Base-by-base conservation (phyloP, 2,329 filamentous ascomycete species). In the Orbilia quercus region DNA sequence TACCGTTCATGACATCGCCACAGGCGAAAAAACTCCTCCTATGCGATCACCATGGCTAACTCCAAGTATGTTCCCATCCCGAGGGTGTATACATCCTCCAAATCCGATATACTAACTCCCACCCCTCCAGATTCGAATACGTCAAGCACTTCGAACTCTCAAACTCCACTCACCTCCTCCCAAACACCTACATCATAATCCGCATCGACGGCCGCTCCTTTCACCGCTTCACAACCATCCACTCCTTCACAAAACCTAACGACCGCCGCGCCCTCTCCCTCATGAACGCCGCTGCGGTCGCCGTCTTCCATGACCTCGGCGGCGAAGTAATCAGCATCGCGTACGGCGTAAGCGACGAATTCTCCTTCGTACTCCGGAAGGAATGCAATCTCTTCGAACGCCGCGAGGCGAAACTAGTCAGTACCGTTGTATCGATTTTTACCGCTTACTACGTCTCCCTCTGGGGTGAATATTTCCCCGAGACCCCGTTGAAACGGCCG, bases 321-420 rank as follows among this genome's bases (percentile, higher is more conserved):
- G 94, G 98, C 78, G 88, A 97, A 75, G 48, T 63, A 1, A 28
- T 74, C 11, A 88, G 89, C 5, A 86, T 98, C 74, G 93, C 90
- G 0, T 99, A 98, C 78, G 95, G 95, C 0, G 88, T 96, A 76
- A 97, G 92, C 80, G 95, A 99, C 79, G 95, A 99, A 80, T 98
- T 90, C 80, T 95, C 91, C 80, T 97, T 96, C 78, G 88, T 96
- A 42, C 92, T 97, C 75, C 91, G 96, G 80, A 94, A 93, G 79
- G 86, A 87, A 34, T 91, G 89, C 77, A 85, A 85, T 47, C 83
- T 99, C 4, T 99, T 98, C 78, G 93, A 98, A 78, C 86, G 95
- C 67, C 86, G 95, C 75, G 86, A 87, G 57, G 92, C 90, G 87
- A 99, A 99, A 82, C 85, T 99, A 16, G 89, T 94, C 14, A 94